Evolutionary conservation across 2,329 filamentous ascomycete species (phyloP).

Genomic region (Neoscytalidium dimidiatum): DNA sequence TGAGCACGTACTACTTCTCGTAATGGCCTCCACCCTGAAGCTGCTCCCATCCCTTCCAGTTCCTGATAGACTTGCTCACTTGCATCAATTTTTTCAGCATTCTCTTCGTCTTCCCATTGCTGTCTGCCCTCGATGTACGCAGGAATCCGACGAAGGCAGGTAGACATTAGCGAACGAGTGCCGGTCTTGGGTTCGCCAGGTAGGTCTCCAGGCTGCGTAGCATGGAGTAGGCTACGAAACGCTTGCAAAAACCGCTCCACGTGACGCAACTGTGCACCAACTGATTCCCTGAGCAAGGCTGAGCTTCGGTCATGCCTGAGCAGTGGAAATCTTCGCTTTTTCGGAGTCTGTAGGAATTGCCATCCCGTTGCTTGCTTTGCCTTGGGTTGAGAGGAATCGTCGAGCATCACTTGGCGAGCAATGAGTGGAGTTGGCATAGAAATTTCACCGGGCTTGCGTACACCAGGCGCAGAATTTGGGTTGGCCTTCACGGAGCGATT

Average conservation of each 20-base stretch:
- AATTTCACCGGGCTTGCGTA: constrained; percentile 13
- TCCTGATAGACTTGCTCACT: constrained; percentile 42
- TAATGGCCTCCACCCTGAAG: constrained; percentile 39
- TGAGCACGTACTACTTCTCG: constrained; percentile 45
- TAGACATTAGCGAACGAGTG: constrained; percentile 38
- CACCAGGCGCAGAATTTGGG: background rate
- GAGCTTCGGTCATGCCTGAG: background rate
- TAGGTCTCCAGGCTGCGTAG: constrained; percentile 24
- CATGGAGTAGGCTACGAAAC: constrained; percentile 32
- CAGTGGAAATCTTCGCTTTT: background rate
- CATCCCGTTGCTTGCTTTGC: background rate
- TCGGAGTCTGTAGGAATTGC: constrained; percentile 1
- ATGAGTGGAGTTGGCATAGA: constrained; percentile 7
- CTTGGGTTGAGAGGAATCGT: background rate
- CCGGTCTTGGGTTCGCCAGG: constrained; percentile 21
- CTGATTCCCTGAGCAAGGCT: background rate
- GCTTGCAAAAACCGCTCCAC: background rate
- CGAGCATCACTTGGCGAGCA: background rate
- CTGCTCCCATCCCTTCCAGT: constrained; percentile 36
- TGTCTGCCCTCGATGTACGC: constrained; percentile 44
- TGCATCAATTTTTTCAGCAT: constrained; percentile 34
- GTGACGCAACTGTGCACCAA: background rate
- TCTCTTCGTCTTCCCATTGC: constrained; percentile 36
- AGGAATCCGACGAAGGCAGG: constrained; percentile 43
- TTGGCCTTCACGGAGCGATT: constrained; percentile 28